Base-by-base conservation (phyloP, 2,329 filamentous ascomycete species). In the Phaeosphaeria sp. region DNA sequence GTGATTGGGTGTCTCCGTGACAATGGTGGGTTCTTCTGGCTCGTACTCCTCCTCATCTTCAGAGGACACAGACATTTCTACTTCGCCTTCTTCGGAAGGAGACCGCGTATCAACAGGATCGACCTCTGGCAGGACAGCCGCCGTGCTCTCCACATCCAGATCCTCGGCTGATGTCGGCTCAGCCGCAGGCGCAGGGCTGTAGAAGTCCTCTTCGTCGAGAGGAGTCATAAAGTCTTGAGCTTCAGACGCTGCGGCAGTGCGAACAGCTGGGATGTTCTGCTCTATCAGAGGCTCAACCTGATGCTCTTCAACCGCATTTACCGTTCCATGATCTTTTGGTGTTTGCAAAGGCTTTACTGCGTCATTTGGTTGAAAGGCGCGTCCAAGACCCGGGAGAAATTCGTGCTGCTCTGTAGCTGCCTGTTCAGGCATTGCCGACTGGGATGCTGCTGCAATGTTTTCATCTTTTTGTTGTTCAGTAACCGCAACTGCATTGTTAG, bases 181-280 rank as follows among this genome's bases (percentile, higher is more conserved):
- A 15, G 52, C 50, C 18, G 55, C 57, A 6, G 69, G 69, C 15
- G 72, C 66, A 20, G 74, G 72, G 11, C 72, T 75, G 44, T 76
- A 76, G 43, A 76, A 75, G 42, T 78, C 72, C 44, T 77, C 74
- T 1, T 75, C 70, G 20, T 72, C 71, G 46, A 67, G 56, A 18
- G 70, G 64, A 13, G 68, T 68, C 20, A 62, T 62, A 36, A 65
- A 58, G 2, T 60, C 60, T 9, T 54, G 60, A 22, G 46, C 2
- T 18, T 50, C 54, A 11, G 42, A 33, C 41, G 52, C 56, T 25
- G n/a, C 11, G 25, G 18, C 17, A 25, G 30, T 36, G 30, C 9
- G 3, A 15, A 36, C 13, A 3, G 3, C 30, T 6, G 30, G 30
- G 13, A 36, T 36, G 30, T 36, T 36, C 30, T 36, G 30, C 30